phyloP scores from a whole-genome alignment of 768 basidiomycete species.

The Scleroderma bovista region DNA sequence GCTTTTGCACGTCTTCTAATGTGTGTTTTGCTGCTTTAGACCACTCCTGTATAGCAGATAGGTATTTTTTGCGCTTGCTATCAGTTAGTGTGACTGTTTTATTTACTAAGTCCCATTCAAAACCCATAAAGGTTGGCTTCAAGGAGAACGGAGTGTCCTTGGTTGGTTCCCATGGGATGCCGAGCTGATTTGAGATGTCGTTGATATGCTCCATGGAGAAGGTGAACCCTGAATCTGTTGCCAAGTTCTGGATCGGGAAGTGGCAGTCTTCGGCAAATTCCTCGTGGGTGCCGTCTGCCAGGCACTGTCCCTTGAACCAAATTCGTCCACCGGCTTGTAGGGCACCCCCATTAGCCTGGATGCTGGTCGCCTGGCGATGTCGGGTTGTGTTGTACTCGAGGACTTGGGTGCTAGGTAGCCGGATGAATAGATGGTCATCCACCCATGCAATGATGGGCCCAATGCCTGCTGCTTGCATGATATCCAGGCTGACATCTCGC shows the following conservation, averaged over 20 bases:
- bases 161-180: neutral
- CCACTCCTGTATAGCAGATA: slow-evolving; percentile 4
- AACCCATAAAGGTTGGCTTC: slow-evolving; percentile 22
- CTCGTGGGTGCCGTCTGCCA: slow-evolving; percentile 12
- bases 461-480: slow-evolving; percentile 7
- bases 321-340: slow-evolving; percentile 6
- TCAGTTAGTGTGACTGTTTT: neutral
- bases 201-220: slow-evolving; percentile 13
- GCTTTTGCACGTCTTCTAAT: neutral
- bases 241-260: neutral
- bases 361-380: neutral
- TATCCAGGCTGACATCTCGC: slow-evolving; percentile 15
- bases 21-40: neutral
- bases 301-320: slow-evolving; percentile 23
- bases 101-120: slow-evolving; percentile 26
- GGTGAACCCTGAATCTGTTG: neutral
- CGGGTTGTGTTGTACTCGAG: neutral
- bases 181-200: slow-evolving; percentile 9
- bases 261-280: slow-evolving; percentile 32
- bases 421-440: slow-evolving; percentile 27
- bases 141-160: slow-evolving; percentile 13
- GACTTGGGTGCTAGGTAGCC: neutral
- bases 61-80: neutral
- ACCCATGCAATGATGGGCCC: slow-evolving; percentile 25
- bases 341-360: neutral